phyloP scores from a whole-genome alignment of 805 yeast genomes.

The Zygotorulaspora florentina region DNA sequence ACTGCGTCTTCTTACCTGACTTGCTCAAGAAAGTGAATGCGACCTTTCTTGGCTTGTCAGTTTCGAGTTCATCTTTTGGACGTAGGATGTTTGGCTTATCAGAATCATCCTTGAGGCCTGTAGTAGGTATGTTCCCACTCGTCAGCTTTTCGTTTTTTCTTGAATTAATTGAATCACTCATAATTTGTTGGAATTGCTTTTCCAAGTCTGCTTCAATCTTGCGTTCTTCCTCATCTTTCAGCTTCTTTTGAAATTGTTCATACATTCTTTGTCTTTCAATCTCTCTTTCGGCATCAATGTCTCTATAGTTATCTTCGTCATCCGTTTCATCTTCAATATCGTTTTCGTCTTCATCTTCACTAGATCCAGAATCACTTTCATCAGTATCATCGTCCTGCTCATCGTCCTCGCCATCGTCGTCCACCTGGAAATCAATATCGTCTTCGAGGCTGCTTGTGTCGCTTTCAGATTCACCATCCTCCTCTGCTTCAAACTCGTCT shows the following conservation, averaged over 20 bases:
- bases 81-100: constrained; percentile 2
- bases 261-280: constrained; percentile 33
- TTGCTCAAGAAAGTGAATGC: constrained; percentile 55
- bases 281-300: constrained; percentile 32
- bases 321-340: constrained; percentile 28
- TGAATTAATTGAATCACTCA: constrained; percentile 47
- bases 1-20: constrained; percentile 44
- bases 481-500: constrained; percentile 25
- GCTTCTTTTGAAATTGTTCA: constrained; percentile 38
- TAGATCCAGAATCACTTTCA: constrained; percentile 26
- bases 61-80: background rate
- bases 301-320: constrained; percentile 23
- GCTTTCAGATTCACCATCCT: constrained; percentile 12
- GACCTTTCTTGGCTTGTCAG: constrained; percentile 25
- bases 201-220: constrained; percentile 52
- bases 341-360: constrained; percentile 12
- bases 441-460: constrained; percentile 33
- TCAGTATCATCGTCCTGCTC: constrained; percentile 26
- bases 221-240: constrained; percentile 40
- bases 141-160: constrained; percentile 32
- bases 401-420: constrained; percentile 22
- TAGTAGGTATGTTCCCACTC: constrained; percentile 25
- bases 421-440: constrained; percentile 25
- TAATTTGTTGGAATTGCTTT: constrained; percentile 49
- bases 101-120: constrained; percentile 13